Evolutionary conservation across 148 eudicot species (phyloP).

Genomic region (Spergularia marina): DNA sequence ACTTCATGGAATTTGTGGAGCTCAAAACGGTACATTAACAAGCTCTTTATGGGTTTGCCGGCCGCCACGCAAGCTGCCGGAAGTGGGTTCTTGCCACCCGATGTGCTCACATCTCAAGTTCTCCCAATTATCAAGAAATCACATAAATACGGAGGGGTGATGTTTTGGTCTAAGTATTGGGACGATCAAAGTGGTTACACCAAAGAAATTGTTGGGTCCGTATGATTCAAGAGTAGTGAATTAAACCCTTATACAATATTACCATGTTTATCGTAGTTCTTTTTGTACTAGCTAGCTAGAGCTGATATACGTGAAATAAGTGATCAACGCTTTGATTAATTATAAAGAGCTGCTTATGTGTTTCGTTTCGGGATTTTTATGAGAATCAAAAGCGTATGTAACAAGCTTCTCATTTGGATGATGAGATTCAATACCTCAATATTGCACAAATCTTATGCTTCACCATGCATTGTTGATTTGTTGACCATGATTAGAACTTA

Average conservation of each 20-base stretch:
- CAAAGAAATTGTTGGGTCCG: slow-evolving; percentile 37
- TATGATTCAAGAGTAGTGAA: slow-evolving; percentile 29
- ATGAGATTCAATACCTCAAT: too few species aligned
- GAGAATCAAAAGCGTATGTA: too few species aligned
- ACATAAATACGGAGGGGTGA: slow-evolving; percentile 77
- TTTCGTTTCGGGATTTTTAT: neutral
- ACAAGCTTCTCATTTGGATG: too few species aligned
- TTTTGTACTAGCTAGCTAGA: too few species aligned
- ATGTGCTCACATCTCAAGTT: slow-evolving; percentile 45
- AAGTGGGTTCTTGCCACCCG: slow-evolving; percentile 64
- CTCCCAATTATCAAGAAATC: slow-evolving; percentile 57
- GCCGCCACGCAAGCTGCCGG: slow-evolving; percentile 75
- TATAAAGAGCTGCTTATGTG: neutral
- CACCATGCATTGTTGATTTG: neutral
- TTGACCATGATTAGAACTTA: neutral
- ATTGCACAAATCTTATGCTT: too few species aligned
- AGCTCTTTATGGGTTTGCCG: slow-evolving; percentile 74
- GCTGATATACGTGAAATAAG: too few species aligned
- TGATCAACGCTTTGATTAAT: neutral
- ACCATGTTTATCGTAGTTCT: too few species aligned
- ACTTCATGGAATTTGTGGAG: slow-evolving; percentile 66
- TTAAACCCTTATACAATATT: too few species aligned
- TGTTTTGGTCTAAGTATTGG: slow-evolving; percentile 89
- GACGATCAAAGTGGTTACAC: slow-evolving; percentile 74
- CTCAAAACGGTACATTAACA: slow-evolving; percentile 36